Evolutionary conservation across 768 basidiomycete species (phyloP).

Genomic region (Cantharellus anzutake): DNA sequence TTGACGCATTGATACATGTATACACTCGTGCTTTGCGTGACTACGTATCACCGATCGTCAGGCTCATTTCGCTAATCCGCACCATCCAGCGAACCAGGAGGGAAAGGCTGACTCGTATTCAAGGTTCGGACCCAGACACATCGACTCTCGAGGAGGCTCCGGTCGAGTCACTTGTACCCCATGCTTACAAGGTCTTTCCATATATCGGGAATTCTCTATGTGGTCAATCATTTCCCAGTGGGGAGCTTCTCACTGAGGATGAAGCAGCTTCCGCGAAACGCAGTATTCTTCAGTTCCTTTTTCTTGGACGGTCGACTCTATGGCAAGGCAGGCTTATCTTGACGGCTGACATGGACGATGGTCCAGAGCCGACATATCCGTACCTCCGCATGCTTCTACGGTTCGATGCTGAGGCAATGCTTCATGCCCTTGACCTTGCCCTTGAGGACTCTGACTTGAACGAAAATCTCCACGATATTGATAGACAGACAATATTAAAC

Average conservation of each 20-base stretch:
- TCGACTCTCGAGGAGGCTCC: conserved; percentile 15
- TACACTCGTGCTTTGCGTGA: conserved; percentile 79
- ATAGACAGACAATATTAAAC: conserved; percentile 64
- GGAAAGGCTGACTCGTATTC: conserved; percentile 11
- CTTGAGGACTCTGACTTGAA: conserved; percentile 90
- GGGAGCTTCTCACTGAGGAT: conserved; percentile 41
- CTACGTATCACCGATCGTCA: conserved; percentile 76
- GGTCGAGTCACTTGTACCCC: conserved; percentile 38
- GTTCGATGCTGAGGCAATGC: conserved; percentile 85
- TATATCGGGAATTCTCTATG: conserved; percentile 68
- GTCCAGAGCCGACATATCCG: conserved; percentile 70
- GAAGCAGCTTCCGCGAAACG: conserved; percentile 53
- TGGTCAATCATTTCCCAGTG: conserved; percentile 75
- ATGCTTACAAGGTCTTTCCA: conserved; percentile 83
- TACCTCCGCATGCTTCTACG: conserved; percentile 67
- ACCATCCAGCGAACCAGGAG: conserved; percentile 37
- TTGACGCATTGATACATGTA: conserved; percentile 88
- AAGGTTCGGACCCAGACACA: conserved; percentile 1
- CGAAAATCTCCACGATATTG: conserved; percentile 43
- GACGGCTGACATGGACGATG: conserved; percentile 55
- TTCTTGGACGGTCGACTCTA: conserved; percentile 55
- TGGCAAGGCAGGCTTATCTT: conserved; percentile 67
- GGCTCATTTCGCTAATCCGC: conserved; percentile 60
- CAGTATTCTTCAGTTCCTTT: conserved; percentile 64
- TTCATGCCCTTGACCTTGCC: conserved; percentile 84